Conservation (phyloP, 2,329 filamentous ascomycete species). For the Sarocladium strictum region DNA sequence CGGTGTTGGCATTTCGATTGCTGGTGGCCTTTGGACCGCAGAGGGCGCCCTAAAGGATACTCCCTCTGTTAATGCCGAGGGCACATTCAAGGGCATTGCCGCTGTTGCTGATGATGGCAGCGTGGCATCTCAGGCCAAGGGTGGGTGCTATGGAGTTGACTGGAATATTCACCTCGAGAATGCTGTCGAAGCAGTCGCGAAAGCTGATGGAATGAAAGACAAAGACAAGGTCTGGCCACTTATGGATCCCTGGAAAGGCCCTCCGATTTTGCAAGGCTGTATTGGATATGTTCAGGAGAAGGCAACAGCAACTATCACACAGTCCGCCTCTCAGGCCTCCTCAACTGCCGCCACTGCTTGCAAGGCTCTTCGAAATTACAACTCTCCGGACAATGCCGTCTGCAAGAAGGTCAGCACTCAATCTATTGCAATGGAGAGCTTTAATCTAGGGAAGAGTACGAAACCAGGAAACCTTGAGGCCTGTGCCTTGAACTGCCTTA, state of each 20-base stretch:
- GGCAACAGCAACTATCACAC: not conserved
- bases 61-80: not conserved
- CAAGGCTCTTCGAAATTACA: not conserved
- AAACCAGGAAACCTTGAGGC: not conserved
- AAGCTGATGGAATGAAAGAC: not conserved
- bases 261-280: constrained; percentile 10
- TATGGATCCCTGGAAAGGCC: constrained; percentile 4
- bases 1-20: not conserved
- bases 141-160: not conserved
- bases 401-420: not conserved
- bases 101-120: not conserved
- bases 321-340: not conserved
- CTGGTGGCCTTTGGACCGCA: not conserved
- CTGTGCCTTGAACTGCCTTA: not conserved
- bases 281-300: constrained; percentile 9
- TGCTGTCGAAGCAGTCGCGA: not conserved
- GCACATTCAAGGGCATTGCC: not conserved
- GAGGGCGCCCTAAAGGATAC: not conserved
- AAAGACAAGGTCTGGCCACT: not conserved
- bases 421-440: not conserved
- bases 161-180: not conserved
- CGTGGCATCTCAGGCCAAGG: not conserved
- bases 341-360: not conserved
- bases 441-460: not conserved
- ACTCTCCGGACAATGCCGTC: not conserved